A percentile compares a stretch with the other conserved stretches of the same genome.
Evolutionary conservation across 805 yeast species (phyloP).

Genomic region (Wickerhamiella lipophila): DNA sequence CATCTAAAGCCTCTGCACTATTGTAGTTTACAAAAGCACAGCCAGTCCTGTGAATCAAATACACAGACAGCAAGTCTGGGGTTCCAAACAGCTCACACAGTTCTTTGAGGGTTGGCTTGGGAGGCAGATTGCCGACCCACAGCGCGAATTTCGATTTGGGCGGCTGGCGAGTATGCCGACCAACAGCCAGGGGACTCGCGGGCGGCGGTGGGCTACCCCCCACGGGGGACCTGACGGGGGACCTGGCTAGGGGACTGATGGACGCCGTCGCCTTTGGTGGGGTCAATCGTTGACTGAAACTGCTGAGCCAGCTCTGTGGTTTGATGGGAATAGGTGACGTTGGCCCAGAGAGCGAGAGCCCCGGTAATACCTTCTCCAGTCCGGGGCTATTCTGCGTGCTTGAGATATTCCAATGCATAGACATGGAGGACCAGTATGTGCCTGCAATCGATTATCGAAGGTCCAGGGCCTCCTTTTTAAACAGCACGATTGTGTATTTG

Average conservation of each 20-base stretch:
- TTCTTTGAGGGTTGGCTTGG: slow-evolving; percentile 27
- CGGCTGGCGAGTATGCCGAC: slow-evolving; percentile 19
- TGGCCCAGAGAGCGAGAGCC: slow-evolving; percentile 6
- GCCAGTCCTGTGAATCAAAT: slow-evolving; percentile 31
- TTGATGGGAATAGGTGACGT: slow-evolving; percentile 1
- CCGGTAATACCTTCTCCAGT: slow-evolving; percentile 7
- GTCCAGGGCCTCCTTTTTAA: not conserved
- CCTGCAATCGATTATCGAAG: not conserved
- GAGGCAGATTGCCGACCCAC: slow-evolving; percentile 37
- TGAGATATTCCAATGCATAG: slow-evolving; percentile 4
- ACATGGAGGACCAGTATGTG: not conserved
- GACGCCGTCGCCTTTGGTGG: not conserved
- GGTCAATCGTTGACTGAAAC: not conserved
- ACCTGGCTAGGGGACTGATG: not conserved
- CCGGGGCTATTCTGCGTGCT: slow-evolving; percentile 1
- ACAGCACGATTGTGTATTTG: not conserved
- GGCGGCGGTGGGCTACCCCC: no score
- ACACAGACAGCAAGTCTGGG: slow-evolving; percentile 29
- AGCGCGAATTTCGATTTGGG: slow-evolving; percentile 31
- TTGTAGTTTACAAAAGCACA: slow-evolving; percentile 34
- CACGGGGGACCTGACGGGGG: no score
- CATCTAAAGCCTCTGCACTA: slow-evolving; percentile 24
- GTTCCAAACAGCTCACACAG: slow-evolving; percentile 30
- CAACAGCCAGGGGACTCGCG: slow-evolving; percentile 1
- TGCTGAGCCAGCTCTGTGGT: not conserved